Base-by-base conservation (phyloP, 1,284 basidiomycete species). In the Waitea zeae region DNA sequence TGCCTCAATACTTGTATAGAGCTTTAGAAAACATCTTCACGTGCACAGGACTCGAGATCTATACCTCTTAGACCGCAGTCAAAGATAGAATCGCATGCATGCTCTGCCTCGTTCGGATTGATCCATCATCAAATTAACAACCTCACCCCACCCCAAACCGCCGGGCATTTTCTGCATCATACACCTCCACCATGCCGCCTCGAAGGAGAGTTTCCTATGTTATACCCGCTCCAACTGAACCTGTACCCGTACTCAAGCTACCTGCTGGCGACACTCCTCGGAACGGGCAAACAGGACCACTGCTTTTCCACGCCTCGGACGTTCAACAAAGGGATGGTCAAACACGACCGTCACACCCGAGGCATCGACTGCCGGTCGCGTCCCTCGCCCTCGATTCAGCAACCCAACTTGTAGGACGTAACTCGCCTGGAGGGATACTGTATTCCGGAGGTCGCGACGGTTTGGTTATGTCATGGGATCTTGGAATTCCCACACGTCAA, bases 381-480 rank as follows among this genome's bases (percentile, higher is more conserved):
- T 78, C 82, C 1, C 67, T 96, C 22, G 90, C 84, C 0, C 59
- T 96, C 26, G 92, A 96, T 55, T 67, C 71, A 0, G 77, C 81
- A 1, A 95, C 90, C 1, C 64, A 71, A 29, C 62, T 95, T 3
- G 51, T 64, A 12, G 77, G 74, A 5, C 59, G 59, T 12, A 39
- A 50, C 14, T 49, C 61, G 4, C 92, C 93, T 0, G 73, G 81
- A 42, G 93, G 95, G 1, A 93, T 98, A 33, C 60, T 98, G 6
- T 97, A 97, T 52, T 81, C 88, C 1, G 92, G 82, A 18, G 92
- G 89, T 7, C 63, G 90, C 35, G 93, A 98, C 57, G 93, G 95
- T 0, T 65, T 93, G 22, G 65, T 97, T 24, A 80, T 88, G 30
- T 72, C 80, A 2, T 97, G 92, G 89, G 89, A 98, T 50, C 62